Conservation (phyloP, 805 yeast genomes). For the Lipomyces lipofer region DNA sequence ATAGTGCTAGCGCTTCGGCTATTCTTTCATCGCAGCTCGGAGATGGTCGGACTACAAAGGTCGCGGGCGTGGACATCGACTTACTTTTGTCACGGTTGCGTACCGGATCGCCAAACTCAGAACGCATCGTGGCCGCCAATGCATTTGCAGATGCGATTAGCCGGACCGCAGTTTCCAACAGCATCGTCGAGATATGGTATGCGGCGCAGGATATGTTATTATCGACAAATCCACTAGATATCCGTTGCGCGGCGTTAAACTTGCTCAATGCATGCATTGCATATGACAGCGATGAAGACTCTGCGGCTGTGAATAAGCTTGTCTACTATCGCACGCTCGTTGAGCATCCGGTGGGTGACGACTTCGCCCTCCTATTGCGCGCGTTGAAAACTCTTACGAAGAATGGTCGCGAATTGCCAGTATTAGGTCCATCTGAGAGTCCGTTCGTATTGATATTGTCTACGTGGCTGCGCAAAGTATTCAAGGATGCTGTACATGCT, state of each 20-base stretch:
- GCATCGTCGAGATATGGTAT: constrained; percentile 76
- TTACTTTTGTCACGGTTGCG: constrained; percentile 8
- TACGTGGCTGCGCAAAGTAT: constrained; percentile 42
- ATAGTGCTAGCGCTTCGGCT: constrained; percentile 36
- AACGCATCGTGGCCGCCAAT: constrained; percentile 50
- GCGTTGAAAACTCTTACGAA: constrained; percentile 52
- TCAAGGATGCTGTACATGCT: constrained; percentile 33
- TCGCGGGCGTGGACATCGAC: constrained; percentile 7
- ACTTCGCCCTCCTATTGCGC: constrained; percentile 51
- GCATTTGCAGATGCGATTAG: constrained; percentile 53
- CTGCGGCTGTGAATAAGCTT: constrained; percentile 50
- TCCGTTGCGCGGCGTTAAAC: constrained; percentile 52
- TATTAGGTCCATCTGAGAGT: constrained; percentile 49
- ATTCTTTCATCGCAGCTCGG: constrained; percentile 28
- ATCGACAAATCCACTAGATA: constrained; percentile 38
- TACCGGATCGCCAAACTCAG: constrained; percentile 33
- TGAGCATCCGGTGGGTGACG: constrained; percentile 51
- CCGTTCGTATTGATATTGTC: constrained; percentile 44
- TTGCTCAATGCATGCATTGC: constrained; percentile 58
- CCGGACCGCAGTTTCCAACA: constrained; percentile 50
- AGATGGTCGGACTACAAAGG: constrained; percentile 30
- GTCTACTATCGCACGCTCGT: constrained; percentile 63
- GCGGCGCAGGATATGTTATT: constrained; percentile 57
- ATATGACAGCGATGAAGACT: constrained; percentile 45
- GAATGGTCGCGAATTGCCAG: constrained; percentile 56